Evolutionary conservation across 371 early-diverging fungal genomes (phyloP).

Genomic region (Mucor plumbeus): DNA sequence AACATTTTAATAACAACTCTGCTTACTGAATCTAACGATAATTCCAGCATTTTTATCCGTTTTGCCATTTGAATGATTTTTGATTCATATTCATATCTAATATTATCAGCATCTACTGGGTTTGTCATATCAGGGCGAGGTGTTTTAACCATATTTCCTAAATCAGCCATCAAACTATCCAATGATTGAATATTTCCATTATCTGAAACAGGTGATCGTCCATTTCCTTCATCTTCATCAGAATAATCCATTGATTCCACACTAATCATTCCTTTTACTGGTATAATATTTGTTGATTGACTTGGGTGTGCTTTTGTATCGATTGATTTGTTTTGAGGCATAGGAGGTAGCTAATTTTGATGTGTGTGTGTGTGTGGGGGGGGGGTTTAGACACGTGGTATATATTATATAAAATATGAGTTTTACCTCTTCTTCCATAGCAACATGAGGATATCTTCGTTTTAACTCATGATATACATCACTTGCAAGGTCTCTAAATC

Average conservation of each 20-base stretch:
- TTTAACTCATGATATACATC: constrained; percentile 90
- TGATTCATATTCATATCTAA: constrained; percentile 65
- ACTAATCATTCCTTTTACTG: constrained; percentile 55
- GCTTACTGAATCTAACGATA: constrained; percentile 32
- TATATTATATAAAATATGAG: not conserved
- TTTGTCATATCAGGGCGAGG: constrained; percentile 7
- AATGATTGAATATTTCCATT: constrained; percentile 21
- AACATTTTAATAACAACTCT: not conserved
- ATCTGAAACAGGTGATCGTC: constrained; percentile 11
- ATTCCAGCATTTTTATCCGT: constrained; percentile 51
- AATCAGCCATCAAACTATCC: constrained; percentile 87
- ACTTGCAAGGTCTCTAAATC: constrained; percentile 91
- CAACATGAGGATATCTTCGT: constrained; percentile 69
- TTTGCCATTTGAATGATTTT: constrained; percentile 55
- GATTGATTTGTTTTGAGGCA: constrained; percentile 34
- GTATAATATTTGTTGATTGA: constrained; percentile 53
- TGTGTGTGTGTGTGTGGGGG: too few relatives aligned
- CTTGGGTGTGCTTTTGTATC: constrained; percentile 39
- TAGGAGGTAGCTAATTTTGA: constrained; percentile 27
- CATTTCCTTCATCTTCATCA: constrained; percentile 29
- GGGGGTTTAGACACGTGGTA: constrained; percentile 1
- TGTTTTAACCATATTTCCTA: constrained; percentile 72
- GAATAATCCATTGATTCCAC: constrained; percentile 40
- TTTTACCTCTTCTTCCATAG: constrained; percentile 35
- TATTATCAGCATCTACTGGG: not conserved